A percentile compares a stretch with the other conserved stretches of the same genome.
These are phyloP conservation scores for Paramecium bursaria DNA, from an alignment of 73 alveolate genomes.

Conservation along the genomic window DNA sequence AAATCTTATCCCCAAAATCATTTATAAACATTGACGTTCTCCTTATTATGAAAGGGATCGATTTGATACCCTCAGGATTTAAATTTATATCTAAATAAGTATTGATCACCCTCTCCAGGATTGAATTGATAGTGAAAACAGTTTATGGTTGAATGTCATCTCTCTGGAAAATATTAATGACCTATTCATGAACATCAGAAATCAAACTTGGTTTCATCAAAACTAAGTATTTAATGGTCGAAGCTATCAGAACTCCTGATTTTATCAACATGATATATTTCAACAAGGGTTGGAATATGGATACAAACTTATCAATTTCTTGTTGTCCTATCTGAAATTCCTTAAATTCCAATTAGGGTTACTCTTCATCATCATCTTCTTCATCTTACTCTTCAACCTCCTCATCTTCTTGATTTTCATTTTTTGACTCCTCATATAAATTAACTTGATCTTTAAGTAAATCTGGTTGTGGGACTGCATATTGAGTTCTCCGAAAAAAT, in stretches of 20 bases:
- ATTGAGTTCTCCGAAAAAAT: conserved; percentile 1
- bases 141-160: conserved; percentile 32
- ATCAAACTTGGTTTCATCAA: conserved; percentile 42
- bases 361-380: conserved; percentile 4
- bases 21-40: not conserved
- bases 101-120: conserved; percentile 17
- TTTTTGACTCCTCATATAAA: conserved; percentile 3
- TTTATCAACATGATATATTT: conserved; percentile 12
- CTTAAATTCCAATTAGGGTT: not conserved
- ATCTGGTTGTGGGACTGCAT: not conserved
- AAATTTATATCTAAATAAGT: not conserved
- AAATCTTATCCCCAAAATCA: conserved; percentile 9
- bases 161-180: conserved; percentile 1
- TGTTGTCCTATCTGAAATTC: not conserved
- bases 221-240: not conserved
- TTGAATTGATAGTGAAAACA: not conserved
- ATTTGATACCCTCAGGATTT: conserved; percentile 1
- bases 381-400: not conserved
- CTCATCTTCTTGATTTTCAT: conserved; percentile 4
- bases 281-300: conserved; percentile 4
- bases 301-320: conserved; percentile 10
- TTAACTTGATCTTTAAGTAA: not conserved
- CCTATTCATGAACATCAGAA: conserved; percentile 14
- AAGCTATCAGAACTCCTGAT: not conserved
- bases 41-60: conserved; percentile 42